Evolutionary conservation across 83 land plant genomes (phyloP).

Genomic region (Diphasiastrum complanatum): DNA sequence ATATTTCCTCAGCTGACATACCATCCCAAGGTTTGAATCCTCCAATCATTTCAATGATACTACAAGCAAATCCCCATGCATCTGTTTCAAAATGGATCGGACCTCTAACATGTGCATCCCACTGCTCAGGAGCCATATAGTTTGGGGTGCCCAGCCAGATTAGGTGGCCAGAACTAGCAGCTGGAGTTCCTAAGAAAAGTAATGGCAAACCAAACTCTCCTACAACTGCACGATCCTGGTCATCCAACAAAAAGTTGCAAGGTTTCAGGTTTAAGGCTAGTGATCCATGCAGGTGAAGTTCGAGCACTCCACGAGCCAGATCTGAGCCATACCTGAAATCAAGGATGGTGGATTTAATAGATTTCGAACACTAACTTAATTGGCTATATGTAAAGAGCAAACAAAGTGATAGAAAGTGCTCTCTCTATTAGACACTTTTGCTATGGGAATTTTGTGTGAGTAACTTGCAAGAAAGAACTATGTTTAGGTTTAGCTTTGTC

Average conservation of each 20-base stretch:
- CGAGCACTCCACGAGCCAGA: constrained; percentile 62
- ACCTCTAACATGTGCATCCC: constrained; percentile 80
- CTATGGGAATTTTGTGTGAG: too few species aligned
- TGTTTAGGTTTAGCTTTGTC: too few species aligned
- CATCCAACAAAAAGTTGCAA: constrained; percentile 71
- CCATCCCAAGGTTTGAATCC: constrained; percentile 74
- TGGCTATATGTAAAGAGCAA: too few species aligned
- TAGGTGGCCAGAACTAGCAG: constrained; percentile 41
- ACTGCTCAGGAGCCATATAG: constrained; percentile 99
- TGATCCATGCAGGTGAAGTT: constrained; percentile 72
- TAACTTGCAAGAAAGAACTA: too few species aligned
- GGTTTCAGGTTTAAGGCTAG: constrained; percentile 89
- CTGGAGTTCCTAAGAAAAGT: constrained; percentile 45
- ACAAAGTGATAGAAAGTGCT: too few species aligned
- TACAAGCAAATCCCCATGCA: constrained; percentile 96
- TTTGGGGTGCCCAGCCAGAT: constrained; percentile 84
- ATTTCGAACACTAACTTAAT: neutral
- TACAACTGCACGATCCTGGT: constrained; percentile 57
- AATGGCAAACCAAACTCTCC: constrained; percentile 85
- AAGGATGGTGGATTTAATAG: neutral
- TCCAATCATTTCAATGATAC: constrained; percentile 86
- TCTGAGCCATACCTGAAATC: constrained; percentile 64
- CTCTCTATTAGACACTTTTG: too few species aligned
- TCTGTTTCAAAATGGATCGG: constrained; percentile 86
- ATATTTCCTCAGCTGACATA: constrained; percentile 63